Percentiles rank a stretch among this genome's conserved stretches.
phyloP scores from a whole-genome alignment of 2,329 filamentous ascomycete genomes.

The Ophiocordyceps polyrhachis-furcata region DNA sequence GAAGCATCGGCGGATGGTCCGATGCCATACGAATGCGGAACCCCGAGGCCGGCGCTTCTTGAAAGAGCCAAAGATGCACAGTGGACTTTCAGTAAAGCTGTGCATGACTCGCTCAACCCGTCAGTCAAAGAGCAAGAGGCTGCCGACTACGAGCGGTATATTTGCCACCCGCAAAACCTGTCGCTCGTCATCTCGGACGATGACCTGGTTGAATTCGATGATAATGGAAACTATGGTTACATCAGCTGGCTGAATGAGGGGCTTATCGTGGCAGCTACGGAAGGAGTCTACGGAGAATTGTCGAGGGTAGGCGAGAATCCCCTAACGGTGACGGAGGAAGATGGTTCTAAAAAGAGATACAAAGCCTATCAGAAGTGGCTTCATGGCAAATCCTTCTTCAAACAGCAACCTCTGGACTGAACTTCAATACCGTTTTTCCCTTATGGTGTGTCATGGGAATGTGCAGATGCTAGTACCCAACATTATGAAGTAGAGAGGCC shows the following conservation, averaged over 20 bases:
- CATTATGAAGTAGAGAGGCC: conserved; percentile 7
- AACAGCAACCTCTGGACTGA: conserved; percentile 55
- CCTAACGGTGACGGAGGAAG: conserved; percentile 72
- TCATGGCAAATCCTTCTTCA: conserved; percentile 85
- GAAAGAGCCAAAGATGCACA: conserved; percentile 73
- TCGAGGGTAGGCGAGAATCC: conserved; percentile 63
- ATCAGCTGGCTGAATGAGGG: conserved; percentile 45
- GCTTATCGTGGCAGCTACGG: conserved; percentile 30
- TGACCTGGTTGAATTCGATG: conserved; percentile 37
- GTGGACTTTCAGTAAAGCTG: conserved; percentile 74
- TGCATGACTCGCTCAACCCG: conserved; percentile 72
- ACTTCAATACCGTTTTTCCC: not conserved
- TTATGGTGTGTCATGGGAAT: not conserved
- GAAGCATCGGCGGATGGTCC: not conserved
- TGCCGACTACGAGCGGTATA: conserved; percentile 75
- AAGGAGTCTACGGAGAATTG: conserved; percentile 52
- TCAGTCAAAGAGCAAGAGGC: conserved; percentile 58
- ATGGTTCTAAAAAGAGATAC: conserved; percentile 81
- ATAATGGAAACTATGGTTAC: conserved; percentile 59
- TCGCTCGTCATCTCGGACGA: conserved; percentile 62
- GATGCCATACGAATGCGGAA: conserved; percentile 5
- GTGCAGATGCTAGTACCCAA: not conserved
- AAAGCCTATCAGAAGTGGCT: conserved; percentile 95
- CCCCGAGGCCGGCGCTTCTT: conserved; percentile 36
- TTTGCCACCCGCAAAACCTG: conserved; percentile 74